A percentile compares a stretch with the other conserved stretches of the same genome.
Evolutionary conservation across 305 asterid genomes (phyloP).

Genomic region (Solanum chacoense): DNA sequence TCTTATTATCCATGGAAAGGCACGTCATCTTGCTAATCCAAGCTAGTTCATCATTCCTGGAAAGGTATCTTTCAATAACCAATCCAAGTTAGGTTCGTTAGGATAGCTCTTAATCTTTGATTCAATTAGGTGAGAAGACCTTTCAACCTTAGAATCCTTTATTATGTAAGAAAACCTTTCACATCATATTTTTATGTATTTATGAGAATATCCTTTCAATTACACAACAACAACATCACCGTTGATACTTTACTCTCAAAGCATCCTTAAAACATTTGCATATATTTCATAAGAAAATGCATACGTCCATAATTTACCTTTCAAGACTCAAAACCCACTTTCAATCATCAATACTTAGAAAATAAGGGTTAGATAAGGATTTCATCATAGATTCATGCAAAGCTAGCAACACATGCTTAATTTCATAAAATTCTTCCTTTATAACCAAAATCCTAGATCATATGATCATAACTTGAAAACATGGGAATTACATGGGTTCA

Average conservation of each 20-base stretch:
- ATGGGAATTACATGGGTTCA: background rate
- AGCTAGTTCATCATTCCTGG: background rate
- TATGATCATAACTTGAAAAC: background rate
- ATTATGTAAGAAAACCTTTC: background rate
- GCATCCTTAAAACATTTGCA: background rate
- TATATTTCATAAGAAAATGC: background rate
- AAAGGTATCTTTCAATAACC: background rate
- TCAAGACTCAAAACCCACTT: background rate
- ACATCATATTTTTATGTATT: background rate
- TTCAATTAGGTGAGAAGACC: background rate
- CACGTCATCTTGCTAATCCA: background rate
- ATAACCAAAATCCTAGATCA: background rate
- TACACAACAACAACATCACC: background rate
- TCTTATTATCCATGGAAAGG: background rate
- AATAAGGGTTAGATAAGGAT: background rate
- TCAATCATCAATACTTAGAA: background rate
- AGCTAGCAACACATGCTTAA: background rate
- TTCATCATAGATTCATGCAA: background rate
- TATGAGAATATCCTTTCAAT: background rate
- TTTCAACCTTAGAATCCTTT: background rate
- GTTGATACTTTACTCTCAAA: background rate
- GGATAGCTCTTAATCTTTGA: background rate
- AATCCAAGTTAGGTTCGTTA: background rate
- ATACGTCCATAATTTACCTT: background rate
- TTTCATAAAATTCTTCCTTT: background rate